Evolutionary conservation across 352 stramenopile genomes (phyloP), one percentile per base, ranked within the genome.

Genomic region (Phytopythium montanum): DNA sequence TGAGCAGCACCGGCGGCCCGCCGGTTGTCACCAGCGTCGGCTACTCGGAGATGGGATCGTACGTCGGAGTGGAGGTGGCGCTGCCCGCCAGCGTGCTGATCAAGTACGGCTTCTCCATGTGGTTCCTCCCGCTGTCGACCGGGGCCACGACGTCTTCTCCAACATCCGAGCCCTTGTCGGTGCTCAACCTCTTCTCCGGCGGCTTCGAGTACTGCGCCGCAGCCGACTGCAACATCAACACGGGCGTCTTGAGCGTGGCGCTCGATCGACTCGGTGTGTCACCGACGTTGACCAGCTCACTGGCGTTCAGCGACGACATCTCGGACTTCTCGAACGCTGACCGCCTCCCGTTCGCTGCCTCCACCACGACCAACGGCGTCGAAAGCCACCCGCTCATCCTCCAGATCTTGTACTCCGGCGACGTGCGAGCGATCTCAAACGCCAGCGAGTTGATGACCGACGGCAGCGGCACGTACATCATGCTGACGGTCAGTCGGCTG

Each of bases 141-240:
- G 14, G 25, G 1, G 23, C 23, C 25, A 53, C 46, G 18, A 53
- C 9, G 19, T 5, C 48, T 29, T 26, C 10, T 18, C 18, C 29
- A 31, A 12, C 0, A 13, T 12, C 33, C 44, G 44, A 21, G 0
- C 52, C 52, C 5, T 10, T 36, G n/a, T 52, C 56, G 9, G 21
- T 18, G 23, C 33, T 70, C 39, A 66, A 62, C 16, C 25, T 57
- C 14, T 48, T 63, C 6, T 45, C 59, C 0, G 64, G 64, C 16
- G 64, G 64, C 1, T 70, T 70, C 21, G 64, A 70, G 41, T 66
- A 58, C 54, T 70, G 64, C 31, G 23, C 39, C 18, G 48, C 54
- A 12, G 12, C 38, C 0, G 54, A 62, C 25, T 70, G 64, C 59
- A 70, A 59, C 26, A 53, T 60, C 18, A 23, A 52, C 16, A 39